Percentiles rank a stretch among this genome's conserved stretches.
These are phyloP conservation scores for Alternaria tenuissima DNA, from an alignment of 2,329 filamentous ascomycete genomes.

Conservation along the genomic window DNA sequence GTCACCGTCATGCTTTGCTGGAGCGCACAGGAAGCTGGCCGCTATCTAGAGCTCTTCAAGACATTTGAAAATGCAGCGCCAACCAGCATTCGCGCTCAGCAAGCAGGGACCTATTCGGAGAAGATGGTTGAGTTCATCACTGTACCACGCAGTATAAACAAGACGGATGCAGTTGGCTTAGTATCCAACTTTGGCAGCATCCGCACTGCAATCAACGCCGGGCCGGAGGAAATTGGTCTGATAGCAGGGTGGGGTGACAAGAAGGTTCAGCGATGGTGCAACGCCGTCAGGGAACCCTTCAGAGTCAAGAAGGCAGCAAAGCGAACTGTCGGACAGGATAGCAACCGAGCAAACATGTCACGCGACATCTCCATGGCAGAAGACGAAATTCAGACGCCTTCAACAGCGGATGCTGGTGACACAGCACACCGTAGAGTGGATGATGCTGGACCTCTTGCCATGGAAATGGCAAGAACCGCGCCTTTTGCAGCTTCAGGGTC, in stretches of 20 bases:
- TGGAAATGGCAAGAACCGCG: conserved; percentile 30
- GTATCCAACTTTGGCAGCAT: conserved; percentile 93
- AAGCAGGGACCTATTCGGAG: conserved; percentile 84
- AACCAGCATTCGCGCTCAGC: conserved; percentile 83
- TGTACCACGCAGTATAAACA: conserved; percentile 87
- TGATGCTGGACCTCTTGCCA: conserved; percentile 41
- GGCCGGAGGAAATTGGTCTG: conserved; percentile 81
- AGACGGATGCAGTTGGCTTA: conserved; percentile 88
- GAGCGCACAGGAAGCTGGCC: conserved; percentile 90
- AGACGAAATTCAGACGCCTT: conserved; percentile 23
- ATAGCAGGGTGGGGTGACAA: conserved; percentile 95
- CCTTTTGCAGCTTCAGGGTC: conserved; percentile 21
- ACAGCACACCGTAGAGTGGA: conserved; percentile 41
- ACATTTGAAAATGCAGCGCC: conserved; percentile 87
- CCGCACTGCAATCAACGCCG: conserved; percentile 84
- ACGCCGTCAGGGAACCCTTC: conserved; percentile 85
- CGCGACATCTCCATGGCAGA: conserved; percentile 40
- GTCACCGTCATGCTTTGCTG: conserved; percentile 92
- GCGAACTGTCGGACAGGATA: conserved; percentile 53
- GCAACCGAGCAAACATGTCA: conserved; percentile 33
- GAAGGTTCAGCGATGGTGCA: conserved; percentile 88
- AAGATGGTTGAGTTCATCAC: conserved; percentile 93
- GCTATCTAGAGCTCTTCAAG: conserved; percentile 95
- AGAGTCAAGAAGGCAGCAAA: conserved; percentile 75
- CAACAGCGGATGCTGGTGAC: conserved; percentile 25